phyloP scores from a whole-genome alignment of 192 early-diverging fungal genomes.

The Oehlia diaphana region DNA sequence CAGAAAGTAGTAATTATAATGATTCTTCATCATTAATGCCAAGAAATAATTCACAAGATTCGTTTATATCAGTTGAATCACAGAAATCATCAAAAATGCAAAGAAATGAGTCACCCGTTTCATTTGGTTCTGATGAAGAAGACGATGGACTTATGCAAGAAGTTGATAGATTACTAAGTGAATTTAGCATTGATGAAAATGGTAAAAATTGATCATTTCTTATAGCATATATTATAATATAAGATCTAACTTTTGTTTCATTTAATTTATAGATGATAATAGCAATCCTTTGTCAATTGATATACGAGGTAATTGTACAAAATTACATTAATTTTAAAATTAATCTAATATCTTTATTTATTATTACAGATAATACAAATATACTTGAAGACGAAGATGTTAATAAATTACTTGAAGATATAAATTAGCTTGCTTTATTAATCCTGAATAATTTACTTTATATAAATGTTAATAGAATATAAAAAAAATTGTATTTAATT shows the following conservation, averaged over 20 bases:
- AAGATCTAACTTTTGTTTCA: not conserved
- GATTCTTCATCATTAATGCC: not conserved
- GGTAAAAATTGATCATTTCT: not conserved
- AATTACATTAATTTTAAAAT: not conserved
- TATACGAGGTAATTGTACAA: not conserved
- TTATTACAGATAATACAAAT: not conserved
- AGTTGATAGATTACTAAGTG: slow-evolving; percentile 31
- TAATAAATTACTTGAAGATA: not conserved
- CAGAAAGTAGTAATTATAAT: not conserved
- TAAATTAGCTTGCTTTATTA: not conserved
- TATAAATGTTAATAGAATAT: no score
- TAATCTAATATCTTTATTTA: not conserved
- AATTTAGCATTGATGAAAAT: slow-evolving; percentile 21
- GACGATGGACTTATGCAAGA: slow-evolving; percentile 28
- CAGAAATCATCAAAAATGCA: slow-evolving; percentile 14
- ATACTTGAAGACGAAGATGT: not conserved
- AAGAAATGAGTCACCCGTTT: not conserved
- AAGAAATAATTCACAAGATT: not conserved
- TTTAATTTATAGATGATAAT: not conserved
- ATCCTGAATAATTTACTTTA: not conserved
- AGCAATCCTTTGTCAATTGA: not conserved
- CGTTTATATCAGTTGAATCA: slow-evolving; percentile 3
- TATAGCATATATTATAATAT: no score
- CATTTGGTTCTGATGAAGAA: slow-evolving; percentile 15
- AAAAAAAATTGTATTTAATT: no score